Evolutionary conservation across 75 land plant species (phyloP), one percentile per base, ranked within the genome.

Genomic region (Pseudotsuga menziesii): DNA sequence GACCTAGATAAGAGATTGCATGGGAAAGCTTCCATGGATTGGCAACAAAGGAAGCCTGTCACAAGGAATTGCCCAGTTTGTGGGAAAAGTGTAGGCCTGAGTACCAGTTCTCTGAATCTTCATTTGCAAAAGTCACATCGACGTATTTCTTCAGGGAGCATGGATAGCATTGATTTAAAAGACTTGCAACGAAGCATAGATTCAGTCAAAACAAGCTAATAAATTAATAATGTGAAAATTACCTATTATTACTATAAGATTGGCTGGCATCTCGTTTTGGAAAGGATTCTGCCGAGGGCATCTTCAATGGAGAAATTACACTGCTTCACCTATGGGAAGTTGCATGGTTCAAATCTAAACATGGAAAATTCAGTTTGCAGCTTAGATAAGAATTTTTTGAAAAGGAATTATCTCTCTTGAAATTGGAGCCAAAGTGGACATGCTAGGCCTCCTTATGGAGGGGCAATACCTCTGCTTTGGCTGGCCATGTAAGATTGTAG

Each of bases 21-120:
- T 84, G 96, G 96, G 23, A 83, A 83, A 56, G 84, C 77, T 75
- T 93, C 98, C 15, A 95, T 95, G 93, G 88, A 87, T 26, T 93
- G 96, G 90, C 89, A 89, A 57, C 90, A 84, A 41, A 81, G 83
- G 77, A 88, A 79, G 57, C 98, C 98, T 16, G 76, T 66, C 32
- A 87, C 87, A 83, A 88, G 83, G 76, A 88, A 77, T 3, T 92
- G 98, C 55, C 91, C 93, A 16, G 79, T 95, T 48, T 95, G 98
- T 75, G 90, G 91, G 26, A 93, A 95, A 80, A 82, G 80, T 78
- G 94, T 87, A 12, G 98, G 98, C 0, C 85, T 80, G 60, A 83
- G 86, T 59, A 88, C 93, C 3, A 85, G n/a, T n/a, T n/a, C n/a
- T n/a, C n/a, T 95, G 0, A 84, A 85, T 58, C 91, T 89, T 22